phyloP scores from a whole-genome alignment of 805 yeast genomes.

The Barnettozyma sp. region DNA sequence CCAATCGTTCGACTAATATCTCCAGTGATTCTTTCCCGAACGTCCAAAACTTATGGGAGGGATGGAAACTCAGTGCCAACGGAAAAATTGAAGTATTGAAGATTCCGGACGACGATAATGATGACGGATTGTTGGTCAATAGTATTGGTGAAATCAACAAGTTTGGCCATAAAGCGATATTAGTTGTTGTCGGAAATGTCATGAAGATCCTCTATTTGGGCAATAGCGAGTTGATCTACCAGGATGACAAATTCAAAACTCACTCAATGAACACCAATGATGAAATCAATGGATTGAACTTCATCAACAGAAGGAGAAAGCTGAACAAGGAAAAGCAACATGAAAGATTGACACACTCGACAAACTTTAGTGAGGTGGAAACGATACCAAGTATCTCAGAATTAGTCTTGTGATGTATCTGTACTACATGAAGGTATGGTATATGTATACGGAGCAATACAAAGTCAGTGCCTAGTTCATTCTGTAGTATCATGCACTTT shows the following conservation, averaged over 20 bases:
- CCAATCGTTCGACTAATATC: conserved; percentile 6
- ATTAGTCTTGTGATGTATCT: conserved; percentile 9
- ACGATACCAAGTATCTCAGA: conserved; percentile 20
- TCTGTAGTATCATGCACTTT: too few relatives aligned
- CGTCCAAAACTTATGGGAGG: conserved; percentile 59
- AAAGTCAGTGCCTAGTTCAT: too few relatives aligned
- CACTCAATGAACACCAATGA: conserved; percentile 19
- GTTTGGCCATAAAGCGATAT: conserved; percentile 73
- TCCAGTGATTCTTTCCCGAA: conserved; percentile 25
- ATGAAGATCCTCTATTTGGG: conserved; percentile 73
- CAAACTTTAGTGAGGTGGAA: conserved; percentile 21
- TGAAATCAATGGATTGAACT: conserved; percentile 41
- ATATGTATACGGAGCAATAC: too few relatives aligned
- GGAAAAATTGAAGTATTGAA: conserved; percentile 57
- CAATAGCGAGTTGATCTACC: conserved; percentile 61
- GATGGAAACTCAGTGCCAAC: conserved; percentile 66
- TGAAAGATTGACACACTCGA: conserved; percentile 8
- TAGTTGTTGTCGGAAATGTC: conserved; percentile 66
- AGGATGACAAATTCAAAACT: conserved; percentile 39
- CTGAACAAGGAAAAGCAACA: conserved; percentile 12
- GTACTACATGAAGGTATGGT: neutral
- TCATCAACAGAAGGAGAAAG: conserved; percentile 42
- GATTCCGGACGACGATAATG: conserved; percentile 41
- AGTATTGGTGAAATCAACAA: conserved; percentile 55
- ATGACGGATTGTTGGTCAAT: conserved; percentile 42